Evolutionary conservation across 768 basidiomycete genomes (phyloP), one percentile per base, ranked within the genome.

Genomic region (Pulveroboletus frians): DNA sequence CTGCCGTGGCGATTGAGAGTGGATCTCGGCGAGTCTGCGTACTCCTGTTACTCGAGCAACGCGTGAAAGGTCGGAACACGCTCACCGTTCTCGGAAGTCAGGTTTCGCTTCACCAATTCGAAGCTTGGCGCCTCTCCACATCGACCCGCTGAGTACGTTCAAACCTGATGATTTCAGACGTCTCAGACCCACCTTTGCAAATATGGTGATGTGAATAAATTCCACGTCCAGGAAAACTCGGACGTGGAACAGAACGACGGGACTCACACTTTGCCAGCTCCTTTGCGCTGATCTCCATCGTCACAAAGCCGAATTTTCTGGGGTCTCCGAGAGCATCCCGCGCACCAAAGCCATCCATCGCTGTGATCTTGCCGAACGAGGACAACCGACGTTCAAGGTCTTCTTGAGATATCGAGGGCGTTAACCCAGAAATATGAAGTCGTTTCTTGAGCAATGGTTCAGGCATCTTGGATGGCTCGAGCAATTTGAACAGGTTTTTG

Each of bases 51-150:
- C 37, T 23, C n/a, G 21, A 39, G 9, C 20, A 30, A 26, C 4
- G 27, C 27, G 10, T n/a, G 23, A 20, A 3, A 26, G 13, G 29
- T 23, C 9, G 9, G 52, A 39, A 43, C 29, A 3, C 15, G 20
- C 53, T 38, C 43, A 85, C 89, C 80, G 74, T 60, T 84, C 80
- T 3, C 65, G 65, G 58, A 75, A 91, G 62, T 90, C 83, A 1
- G 83, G 84, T 53, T 81, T 85, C n/a, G 90, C 89, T 56, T 91
- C 88, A 9, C 88, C 88, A 31, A 92, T 78, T 15, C 88, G 78
- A 29, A 92, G 69, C 56, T 86, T 91, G 18, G 88, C 71, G n/a
- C 91, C 91, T 69, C 90, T 92, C 87, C 88, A 93, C 1, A 80
- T 87, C 6, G 85, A 80, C 30, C 91, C 90, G 52, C 84, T 90